Conservation (phyloP, 208 protist genomes). For the Trypanosoma avium region DNA sequence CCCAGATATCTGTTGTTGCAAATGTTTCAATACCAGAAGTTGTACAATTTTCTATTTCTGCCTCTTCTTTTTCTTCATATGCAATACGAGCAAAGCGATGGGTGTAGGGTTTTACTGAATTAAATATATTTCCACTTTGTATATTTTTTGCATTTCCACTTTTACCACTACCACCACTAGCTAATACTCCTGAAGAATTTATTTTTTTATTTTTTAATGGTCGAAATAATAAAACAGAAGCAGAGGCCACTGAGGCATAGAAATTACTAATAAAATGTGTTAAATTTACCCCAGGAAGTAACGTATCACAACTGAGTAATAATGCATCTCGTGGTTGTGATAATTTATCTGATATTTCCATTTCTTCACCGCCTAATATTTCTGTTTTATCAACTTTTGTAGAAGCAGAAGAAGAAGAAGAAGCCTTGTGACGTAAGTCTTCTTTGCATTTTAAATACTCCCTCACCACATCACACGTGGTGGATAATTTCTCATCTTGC, state of each 20-base stretch:
- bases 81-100: slow-evolving; percentile 54
- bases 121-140: too few relatives aligned
- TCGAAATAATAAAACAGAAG: slow-evolving; percentile 66
- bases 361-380: too few relatives aligned
- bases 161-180: slow-evolving; percentile 10
- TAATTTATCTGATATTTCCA: slow-evolving; percentile 21
- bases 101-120: slow-evolving; percentile 41
- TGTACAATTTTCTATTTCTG: background rate
- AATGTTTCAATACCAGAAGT: background rate
- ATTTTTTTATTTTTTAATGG: slow-evolving; percentile 21
- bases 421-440: slow-evolving; percentile 42
- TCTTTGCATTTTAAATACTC: slow-evolving; percentile 78
- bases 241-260: slow-evolving; percentile 71
- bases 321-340: slow-evolving; percentile 58
- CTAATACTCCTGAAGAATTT: background rate
- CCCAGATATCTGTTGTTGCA: too few relatives aligned
- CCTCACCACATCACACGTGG: slow-evolving; percentile 73
- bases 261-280: slow-evolving; percentile 70
- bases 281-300: slow-evolving; percentile 74
- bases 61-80: slow-evolving; percentile 57
- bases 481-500: slow-evolving; percentile 51
- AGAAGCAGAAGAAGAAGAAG: too few relatives aligned
- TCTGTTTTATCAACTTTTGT: too few relatives aligned
- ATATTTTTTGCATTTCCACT: slow-evolving; percentile 6
- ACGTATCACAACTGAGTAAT: slow-evolving; percentile 77